Base-by-base conservation (phyloP, 2,329 filamentous ascomycete species). In the Curvularia verruculosa region DNA sequence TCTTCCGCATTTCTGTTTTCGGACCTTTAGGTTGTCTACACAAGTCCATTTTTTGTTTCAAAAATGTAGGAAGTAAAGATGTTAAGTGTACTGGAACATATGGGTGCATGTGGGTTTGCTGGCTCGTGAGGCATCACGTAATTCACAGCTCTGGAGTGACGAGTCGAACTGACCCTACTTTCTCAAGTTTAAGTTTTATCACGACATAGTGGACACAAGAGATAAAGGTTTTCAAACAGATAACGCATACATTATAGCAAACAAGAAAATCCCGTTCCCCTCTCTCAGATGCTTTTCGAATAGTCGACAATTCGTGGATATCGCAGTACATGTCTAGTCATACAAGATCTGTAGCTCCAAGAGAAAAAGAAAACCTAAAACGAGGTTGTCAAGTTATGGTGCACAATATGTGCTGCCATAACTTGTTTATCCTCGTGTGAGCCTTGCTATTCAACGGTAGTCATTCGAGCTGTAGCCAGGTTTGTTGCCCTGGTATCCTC, bases 341-440 rank as follows among this genome's bases (percentile, higher is more conserved):
- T 56, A 56, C 53, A 52, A 47, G 28, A 52, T 18, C 23, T 46
- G 1, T 18, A 26, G 13, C 36, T 31, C 28, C 2, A 29, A 91
- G 0, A 94, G 94, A 82, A 95, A 94, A 29, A 91, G 0, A 94
- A 94, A 82, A 95, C 94, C 75, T 95, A 89, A 89, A 86, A 84
- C 54, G 92, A 91, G 75, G 80, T 77, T 1, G 89, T 81, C 75
- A 95, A 93, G 77, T 94, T 90, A 90, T 78, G 69, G 67, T 88
- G 86, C 70, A 96, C 92, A 24, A 92, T 96, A 88, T 86, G 91
- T 15, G 91, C 96, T 0, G 89, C 92, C 0, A 28, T 79, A 0
- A 80, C 79, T 1, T 81, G 79, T 63, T 36, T 15, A 2, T 6
- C 18, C n/a, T 36, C 21, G 8, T 31, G 29, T 41, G 41, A 46